Conservation (phyloP, 1,139 yeast species). For the Eremothecium cymbalariae region DNA sequence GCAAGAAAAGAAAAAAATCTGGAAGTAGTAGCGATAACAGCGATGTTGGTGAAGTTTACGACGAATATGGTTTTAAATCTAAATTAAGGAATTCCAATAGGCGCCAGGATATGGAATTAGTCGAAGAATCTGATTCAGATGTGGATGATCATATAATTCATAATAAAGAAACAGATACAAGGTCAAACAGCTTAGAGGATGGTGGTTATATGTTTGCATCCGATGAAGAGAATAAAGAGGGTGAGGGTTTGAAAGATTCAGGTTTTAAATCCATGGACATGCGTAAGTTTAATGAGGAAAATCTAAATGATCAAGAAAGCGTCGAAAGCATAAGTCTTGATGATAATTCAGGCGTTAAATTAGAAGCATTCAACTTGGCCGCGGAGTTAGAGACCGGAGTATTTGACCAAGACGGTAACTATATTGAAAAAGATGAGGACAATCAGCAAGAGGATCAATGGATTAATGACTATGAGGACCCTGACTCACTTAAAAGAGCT, state of each 20-base stretch:
- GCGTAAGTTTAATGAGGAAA: conserved; percentile 3
- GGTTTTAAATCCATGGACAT: not conserved
- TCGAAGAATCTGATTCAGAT: too few relatives aligned
- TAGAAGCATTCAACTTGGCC: conserved; percentile 23
- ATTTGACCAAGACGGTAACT: conserved; percentile 25
- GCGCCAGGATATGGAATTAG: too few relatives aligned
- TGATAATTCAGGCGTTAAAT: conserved; percentile 5
- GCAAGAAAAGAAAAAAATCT: too few relatives aligned
- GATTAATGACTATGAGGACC: conserved; percentile 17
- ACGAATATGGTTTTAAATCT: too few relatives aligned
- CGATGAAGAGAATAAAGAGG: conserved; percentile 1
- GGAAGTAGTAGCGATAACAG: too few relatives aligned
- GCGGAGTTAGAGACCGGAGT: conserved; percentile 20
- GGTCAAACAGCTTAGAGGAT: not conserved
- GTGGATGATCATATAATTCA: not conserved
- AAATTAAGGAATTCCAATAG: too few relatives aligned
- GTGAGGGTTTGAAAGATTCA: conserved; percentile 8
- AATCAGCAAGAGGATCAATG: conserved; percentile 19
- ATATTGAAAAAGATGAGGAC: conserved; percentile 11
- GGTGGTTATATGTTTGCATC: not conserved
- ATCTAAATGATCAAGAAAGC: conserved; percentile 3
- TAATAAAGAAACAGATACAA: too few relatives aligned
- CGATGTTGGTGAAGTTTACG: too few relatives aligned
- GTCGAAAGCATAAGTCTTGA: too few relatives aligned
- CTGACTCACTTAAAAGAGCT: conserved; percentile 6